Percentiles rank a stretch among this genome's conserved stretches.
phyloP scores from a whole-genome alignment of 2,329 filamentous ascomycete species.

The Penicillium glabrum region DNA sequence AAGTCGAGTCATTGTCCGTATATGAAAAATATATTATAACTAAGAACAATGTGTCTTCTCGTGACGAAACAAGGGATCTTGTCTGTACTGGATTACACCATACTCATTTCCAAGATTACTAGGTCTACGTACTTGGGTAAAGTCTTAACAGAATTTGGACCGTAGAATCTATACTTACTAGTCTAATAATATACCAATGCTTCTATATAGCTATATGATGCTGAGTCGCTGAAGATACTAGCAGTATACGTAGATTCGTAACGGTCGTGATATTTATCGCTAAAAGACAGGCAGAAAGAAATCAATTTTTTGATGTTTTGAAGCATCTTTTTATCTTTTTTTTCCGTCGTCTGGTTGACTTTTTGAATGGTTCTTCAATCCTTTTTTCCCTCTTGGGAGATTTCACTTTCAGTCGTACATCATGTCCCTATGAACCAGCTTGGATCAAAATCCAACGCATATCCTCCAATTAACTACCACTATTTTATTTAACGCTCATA shows the following conservation, averaged over 20 bases:
- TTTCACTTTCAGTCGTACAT: neutral
- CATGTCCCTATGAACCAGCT: conserved; percentile 11
- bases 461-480: neutral
- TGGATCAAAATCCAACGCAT: conserved; percentile 5
- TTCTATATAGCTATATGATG: neutral
- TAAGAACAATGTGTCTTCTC: too few relatives aligned
- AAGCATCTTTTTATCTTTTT: conserved; percentile 9
- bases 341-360: conserved; percentile 4
- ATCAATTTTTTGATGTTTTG: conserved; percentile 7
- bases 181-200: too few relatives aligned
- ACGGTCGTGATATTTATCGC: neutral
- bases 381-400: neutral
- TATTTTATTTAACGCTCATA: conserved; percentile 25
- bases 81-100: too few relatives aligned
- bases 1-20: too few relatives aligned
- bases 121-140: too few relatives aligned
- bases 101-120: too few relatives aligned
- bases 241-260: neutral
- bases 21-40: too few relatives aligned
- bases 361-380: conserved; percentile 1
- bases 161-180: neutral
- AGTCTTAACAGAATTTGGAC: too few relatives aligned
- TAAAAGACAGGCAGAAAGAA: neutral
- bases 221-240: neutral
- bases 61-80: too few relatives aligned